Base-by-base conservation (phyloP, 179 eudicot genomes). In the Spergularia azorica region DNA sequence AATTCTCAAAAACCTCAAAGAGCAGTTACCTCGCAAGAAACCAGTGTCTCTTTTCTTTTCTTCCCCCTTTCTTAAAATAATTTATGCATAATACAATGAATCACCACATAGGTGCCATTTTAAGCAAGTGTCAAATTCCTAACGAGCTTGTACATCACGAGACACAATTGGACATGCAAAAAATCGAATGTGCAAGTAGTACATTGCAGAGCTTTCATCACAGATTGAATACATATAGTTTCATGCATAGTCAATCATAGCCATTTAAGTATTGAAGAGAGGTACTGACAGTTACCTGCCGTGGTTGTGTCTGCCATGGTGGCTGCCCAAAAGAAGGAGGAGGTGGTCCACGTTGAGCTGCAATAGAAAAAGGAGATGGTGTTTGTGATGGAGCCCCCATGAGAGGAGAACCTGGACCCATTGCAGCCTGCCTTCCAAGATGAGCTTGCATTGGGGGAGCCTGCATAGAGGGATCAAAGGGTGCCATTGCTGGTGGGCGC, bases 291-390 rank as follows among this genome's bases (percentile, higher is more conserved):
- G 46, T 66, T 80, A 95, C 98, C 96, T 93, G 96, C 3, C 63
- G 87, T 1, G 82, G 79, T 80, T 82, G 96, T 81, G 90, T 80
- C 82, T 79, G 85, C 96, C 98, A 92, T 39, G 90, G 76, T 71
- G 87, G 92, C 80, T 86, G 77, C 58, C 92, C 98, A 70, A 79
- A 85, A 9, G 85, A 88, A 80, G 92, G 62, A 80, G 92, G 62
- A 63, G 86, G 89, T 12, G 83, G 91, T 32, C 64, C 77, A 76
- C 77, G 83, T 67, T 79, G 90, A 21, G 81, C 70, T 43, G 74
- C 77, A 77, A 81, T 51, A 18, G 84, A 72, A 80, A 85, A 83
- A 18, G 86, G 79, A 76, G 86, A 73, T 46, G 73, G 41, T 48
- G 86, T 81, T 78, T 71, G 90, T 74, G 87, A 80, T 74, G 89